A percentile compares a stretch with the other conserved stretches of the same genome.
These are phyloP conservation scores for Colletotrichum simmondsii DNA, from an alignment of 2,329 filamentous ascomycete genomes.

Conservation along the genomic window DNA sequence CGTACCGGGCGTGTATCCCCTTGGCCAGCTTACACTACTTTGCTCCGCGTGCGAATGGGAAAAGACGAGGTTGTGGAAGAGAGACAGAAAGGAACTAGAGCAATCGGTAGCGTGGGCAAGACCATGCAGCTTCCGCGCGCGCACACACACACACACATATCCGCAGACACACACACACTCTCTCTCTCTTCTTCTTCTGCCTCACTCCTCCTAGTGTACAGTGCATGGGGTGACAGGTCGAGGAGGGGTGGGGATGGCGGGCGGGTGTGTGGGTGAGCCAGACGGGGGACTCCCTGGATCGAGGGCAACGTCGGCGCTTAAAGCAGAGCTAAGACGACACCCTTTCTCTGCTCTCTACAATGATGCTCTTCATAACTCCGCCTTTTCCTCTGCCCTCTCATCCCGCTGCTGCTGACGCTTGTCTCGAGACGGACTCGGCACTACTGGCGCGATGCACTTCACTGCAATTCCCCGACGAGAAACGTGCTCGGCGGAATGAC, in stretches of 20 bases:
- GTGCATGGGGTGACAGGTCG: slow-evolving; percentile 27
- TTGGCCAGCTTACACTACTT: slow-evolving; percentile 11
- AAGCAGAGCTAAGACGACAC: slow-evolving; percentile 31
- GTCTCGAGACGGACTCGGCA: slow-evolving; percentile 6
- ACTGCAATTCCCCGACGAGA: slow-evolving; percentile 27
- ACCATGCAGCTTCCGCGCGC: slow-evolving; percentile 15
- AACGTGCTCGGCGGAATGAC: slow-evolving; percentile 13
- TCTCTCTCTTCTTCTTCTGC: not conserved
- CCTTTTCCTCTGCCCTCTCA: slow-evolving; percentile 1
- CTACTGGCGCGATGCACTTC: slow-evolving; percentile 28
- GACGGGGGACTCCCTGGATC: slow-evolving; percentile 28
- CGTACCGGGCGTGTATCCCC: not conserved
- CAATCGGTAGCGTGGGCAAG: not conserved
- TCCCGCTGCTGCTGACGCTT: not conserved
- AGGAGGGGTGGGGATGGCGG: not conserved
- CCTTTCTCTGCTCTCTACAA: slow-evolving; percentile 15
- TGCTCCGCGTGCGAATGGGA: slow-evolving; percentile 5
- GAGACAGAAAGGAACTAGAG: not conserved
- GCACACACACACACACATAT: not conserved
- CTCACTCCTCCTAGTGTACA: not conserved
- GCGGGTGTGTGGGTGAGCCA: slow-evolving; percentile 22
- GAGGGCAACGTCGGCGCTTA: slow-evolving; percentile 32
- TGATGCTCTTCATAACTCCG: slow-evolving; percentile 1
- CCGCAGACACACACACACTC: not conserved
- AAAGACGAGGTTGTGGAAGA: not conserved